Evolutionary conservation across 2,329 filamentous ascomycete genomes (phyloP).

Genomic region (Teratosphaeria destructans): DNA sequence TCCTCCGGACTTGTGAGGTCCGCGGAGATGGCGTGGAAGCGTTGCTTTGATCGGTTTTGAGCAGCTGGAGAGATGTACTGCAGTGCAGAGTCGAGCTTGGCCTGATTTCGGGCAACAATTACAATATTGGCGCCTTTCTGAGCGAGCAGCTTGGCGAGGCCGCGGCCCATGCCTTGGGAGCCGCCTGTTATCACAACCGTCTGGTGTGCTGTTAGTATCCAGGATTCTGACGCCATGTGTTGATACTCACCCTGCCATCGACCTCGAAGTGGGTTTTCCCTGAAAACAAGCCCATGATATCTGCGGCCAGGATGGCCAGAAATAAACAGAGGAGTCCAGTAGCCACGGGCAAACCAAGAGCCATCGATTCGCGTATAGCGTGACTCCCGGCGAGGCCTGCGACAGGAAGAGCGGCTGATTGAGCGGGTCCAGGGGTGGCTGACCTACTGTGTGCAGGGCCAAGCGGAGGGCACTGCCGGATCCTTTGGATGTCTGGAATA

Average conservation of each 20-base stretch:
- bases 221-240: background rate
- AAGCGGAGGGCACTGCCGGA: no score
- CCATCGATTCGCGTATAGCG: conserved; percentile 18
- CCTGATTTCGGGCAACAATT: conserved; percentile 67
- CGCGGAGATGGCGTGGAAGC: conserved; percentile 73
- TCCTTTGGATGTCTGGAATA: no score
- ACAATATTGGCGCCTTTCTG: conserved; percentile 77
- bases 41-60: conserved; percentile 54
- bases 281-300: conserved; percentile 57
- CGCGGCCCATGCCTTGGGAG: conserved; percentile 84
- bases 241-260: conserved; percentile 62
- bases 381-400: no score
- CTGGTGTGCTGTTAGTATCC: conserved; percentile 35
- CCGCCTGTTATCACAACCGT: conserved; percentile 83
- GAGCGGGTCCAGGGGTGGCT: no score
- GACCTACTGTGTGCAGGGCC: no score
- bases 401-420: no score
- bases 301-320: conserved; percentile 28
- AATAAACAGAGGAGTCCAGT: conserved; percentile 26
- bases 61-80: conserved; percentile 57
- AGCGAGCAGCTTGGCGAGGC: conserved; percentile 62
- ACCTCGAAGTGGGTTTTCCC: conserved; percentile 71
- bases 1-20: conserved; percentile 66
- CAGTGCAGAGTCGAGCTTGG: conserved; percentile 64
- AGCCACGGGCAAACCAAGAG: conserved; percentile 27